Base-by-base conservation (phyloP, 2,329 filamentous ascomycete species). In the Cordyceps tenuipes region DNA sequence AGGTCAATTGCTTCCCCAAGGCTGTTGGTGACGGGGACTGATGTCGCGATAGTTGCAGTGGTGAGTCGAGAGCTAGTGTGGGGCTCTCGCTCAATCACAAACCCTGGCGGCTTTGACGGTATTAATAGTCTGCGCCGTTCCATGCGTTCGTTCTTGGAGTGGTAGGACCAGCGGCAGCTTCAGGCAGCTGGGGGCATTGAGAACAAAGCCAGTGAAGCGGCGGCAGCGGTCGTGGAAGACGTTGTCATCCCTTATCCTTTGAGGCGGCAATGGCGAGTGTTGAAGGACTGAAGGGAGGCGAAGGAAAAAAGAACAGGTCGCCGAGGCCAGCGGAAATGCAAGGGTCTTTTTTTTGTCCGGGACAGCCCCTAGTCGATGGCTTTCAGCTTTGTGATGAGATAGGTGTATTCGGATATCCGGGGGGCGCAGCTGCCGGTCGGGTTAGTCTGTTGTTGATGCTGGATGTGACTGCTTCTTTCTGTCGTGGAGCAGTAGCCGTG, bases 41-140 rank as follows among this genome's bases (percentile, higher is more conserved):
- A 46, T 61, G 34, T 60, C 50, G 57, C 17, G 53, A 61, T 48
- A 26, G 9, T 43, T 47, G 53, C 23, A 46, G 19, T 7, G 59
- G 41, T 57, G 59, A 61, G 46, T 61, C 59, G 57, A 61, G 41
- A 29, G 21, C 29, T n/a, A 23, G 43, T 49, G 57, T 60, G 57
- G 57, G 48, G 36, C 50, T 50, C 21, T 39, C 31, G 13, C 7
- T 47, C 39, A 47, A 26, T 34, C 4, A 15, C 43, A 51, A 51
- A 34, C n/a, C 50, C 19, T 19, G n/a, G 19, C 41, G 57, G 9
- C 50, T 54, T 29, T 26, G 41, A 48, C 39, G 39, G 29, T 39
- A 41, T n/a, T n/a, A 39, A 52, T 3, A 23, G 29, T n/a, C 10
- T 36, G 57, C 39, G 50, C 36, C 31, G 46, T 54, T 49, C 57